Conservation (phyloP, 257 asterid species). For the Euphrasia confusa region DNA sequence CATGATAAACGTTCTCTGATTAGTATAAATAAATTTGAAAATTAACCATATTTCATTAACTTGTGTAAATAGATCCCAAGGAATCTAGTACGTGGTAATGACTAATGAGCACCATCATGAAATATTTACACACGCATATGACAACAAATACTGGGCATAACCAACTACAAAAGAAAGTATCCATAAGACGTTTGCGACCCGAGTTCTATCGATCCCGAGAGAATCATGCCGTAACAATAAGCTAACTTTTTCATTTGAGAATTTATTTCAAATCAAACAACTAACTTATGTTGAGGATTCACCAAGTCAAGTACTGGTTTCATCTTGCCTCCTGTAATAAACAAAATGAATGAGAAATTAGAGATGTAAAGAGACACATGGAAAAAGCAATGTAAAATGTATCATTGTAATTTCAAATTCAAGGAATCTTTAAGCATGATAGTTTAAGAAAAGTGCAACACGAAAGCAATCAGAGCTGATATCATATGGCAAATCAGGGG, state of each 20-base stretch:
- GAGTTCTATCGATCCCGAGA: no score
- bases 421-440: conserved; percentile 5
- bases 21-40: conserved; percentile 5
- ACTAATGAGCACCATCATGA: conserved; percentile 11
- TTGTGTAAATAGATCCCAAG: conserved; percentile 1
- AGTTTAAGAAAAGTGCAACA: background rate
- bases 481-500: conserved; percentile 3
- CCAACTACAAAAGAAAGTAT: conserved; percentile 17
- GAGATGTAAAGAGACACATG: conserved; percentile 18
- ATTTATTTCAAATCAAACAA: conserved; percentile 28
- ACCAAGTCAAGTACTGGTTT: conserved; percentile 78
- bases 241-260: conserved; percentile 19
- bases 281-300: conserved; percentile 97
- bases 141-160: conserved; percentile 5
- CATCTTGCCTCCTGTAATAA: conserved; percentile 54
- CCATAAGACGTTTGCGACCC: background rate
- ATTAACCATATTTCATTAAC: conserved; percentile 11
- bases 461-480: conserved; percentile 8
- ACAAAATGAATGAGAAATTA: conserved; percentile 22
- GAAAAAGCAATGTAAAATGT: conserved; percentile 12
- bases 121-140: background rate
- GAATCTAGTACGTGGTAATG: conserved; percentile 18
- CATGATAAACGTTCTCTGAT: conserved; percentile 3
- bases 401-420: background rate
- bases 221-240: background rate